Percentiles rank a stretch among this genome's conserved stretches.
Evolutionary conservation across 2,329 filamentous ascomycete species (phyloP).

Genomic region (Aurifilum marmelostoma): DNA sequence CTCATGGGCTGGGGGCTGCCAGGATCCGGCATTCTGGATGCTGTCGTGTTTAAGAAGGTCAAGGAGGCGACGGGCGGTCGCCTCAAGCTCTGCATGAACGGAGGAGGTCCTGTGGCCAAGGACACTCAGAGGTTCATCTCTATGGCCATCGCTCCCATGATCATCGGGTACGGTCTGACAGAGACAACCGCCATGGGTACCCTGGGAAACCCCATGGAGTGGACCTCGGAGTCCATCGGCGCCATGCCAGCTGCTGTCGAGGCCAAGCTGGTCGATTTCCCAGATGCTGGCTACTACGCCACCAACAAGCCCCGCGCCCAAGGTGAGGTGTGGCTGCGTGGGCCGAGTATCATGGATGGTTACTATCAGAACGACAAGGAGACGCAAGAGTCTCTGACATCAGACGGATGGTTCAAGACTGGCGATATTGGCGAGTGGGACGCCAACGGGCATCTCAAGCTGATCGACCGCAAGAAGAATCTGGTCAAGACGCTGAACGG

Average conservation of each 20-base stretch:
- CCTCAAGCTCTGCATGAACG: constrained; percentile 81
- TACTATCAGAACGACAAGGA: constrained; percentile 82
- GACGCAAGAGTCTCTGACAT: constrained; percentile 69
- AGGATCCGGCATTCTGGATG: constrained; percentile 72
- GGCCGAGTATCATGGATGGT: constrained; percentile 68
- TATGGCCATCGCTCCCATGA: constrained; percentile 86
- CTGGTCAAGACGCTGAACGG: constrained; percentile 81
- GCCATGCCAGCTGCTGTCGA: constrained; percentile 75
- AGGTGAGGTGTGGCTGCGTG: constrained; percentile 88
- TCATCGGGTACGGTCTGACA: constrained; percentile 84
- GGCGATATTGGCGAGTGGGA: constrained; percentile 84
- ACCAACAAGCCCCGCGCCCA: constrained; percentile 77
- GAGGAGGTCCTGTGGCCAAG: constrained; percentile 81
- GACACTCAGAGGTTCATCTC: constrained; percentile 89
- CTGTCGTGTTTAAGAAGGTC: constrained; percentile 86
- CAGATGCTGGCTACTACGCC: constrained; percentile 78
- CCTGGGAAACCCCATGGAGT: constrained; percentile 75
- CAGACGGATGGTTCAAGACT: constrained; percentile 86
- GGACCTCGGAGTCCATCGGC: constrained; percentile 75
- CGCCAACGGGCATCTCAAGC: constrained; percentile 67
- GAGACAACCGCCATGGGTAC: constrained; percentile 80
- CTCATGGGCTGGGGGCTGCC: constrained; percentile 60
- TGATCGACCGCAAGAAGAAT: constrained; percentile 91
- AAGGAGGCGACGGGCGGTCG: constrained; percentile 86
- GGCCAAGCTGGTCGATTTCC: constrained; percentile 83